Percentiles rank a stretch among this genome's conserved stretches.
Conservation (phyloP, 2,329 filamentous ascomycete genomes). For the Neopestalotiopsis sp. region DNA sequence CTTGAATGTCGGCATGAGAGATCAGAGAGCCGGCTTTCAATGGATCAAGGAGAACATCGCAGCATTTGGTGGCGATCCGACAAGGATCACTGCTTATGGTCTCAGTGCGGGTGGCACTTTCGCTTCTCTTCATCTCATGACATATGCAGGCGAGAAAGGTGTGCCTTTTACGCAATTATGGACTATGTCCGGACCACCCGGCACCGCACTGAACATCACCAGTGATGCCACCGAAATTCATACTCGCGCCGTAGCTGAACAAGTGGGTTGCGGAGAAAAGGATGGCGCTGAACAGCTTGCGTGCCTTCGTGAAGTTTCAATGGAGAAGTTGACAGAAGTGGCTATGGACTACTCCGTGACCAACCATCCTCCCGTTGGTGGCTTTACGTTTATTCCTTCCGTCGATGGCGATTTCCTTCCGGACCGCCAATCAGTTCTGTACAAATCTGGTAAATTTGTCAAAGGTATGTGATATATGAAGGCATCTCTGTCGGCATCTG, state of each 20-base stretch:
- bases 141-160: slow-evolving; percentile 34
- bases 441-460: slow-evolving; percentile 27
- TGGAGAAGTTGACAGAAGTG: neutral
- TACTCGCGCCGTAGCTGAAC: neutral
- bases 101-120: slow-evolving; percentile 19
- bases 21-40: slow-evolving; percentile 30
- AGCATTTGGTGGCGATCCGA: slow-evolving; percentile 22
- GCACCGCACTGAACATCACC: neutral
- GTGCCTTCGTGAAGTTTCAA: neutral
- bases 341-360: neutral
- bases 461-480: slow-evolving; percentile 18
- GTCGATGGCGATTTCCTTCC: slow-evolving; percentile 34
- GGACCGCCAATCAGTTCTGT: slow-evolving; percentile 28
- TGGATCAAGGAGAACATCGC: slow-evolving; percentile 36
- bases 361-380: neutral
- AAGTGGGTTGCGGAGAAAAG: neutral
- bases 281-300: neutral
- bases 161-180: slow-evolving; percentile 38
- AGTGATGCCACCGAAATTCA: neutral
- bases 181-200: slow-evolving; percentile 33
- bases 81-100: slow-evolving; percentile 15
- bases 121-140: slow-evolving; percentile 31
- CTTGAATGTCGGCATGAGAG: slow-evolving; percentile 32
- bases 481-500: neutral
- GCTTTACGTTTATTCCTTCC: slow-evolving; percentile 32